phyloP scores from a whole-genome alignment of 352 stramenopile genomes.

The Phytophthora europaea region DNA sequence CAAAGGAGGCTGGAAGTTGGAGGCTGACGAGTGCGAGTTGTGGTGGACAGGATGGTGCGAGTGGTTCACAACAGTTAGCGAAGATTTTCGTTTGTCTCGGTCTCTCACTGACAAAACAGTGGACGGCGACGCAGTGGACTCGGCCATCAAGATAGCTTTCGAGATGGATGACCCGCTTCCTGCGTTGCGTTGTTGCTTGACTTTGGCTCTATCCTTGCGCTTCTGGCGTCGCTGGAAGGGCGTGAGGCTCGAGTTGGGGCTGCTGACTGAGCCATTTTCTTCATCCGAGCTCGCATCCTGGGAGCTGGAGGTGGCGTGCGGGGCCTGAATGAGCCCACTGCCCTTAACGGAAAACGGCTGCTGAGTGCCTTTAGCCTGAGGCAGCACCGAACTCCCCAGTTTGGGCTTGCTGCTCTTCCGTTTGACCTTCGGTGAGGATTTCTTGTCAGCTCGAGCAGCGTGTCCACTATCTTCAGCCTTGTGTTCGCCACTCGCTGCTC shows the following conservation, averaged over 20 bases:
- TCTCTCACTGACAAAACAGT: slow-evolving; percentile 26
- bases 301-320: slow-evolving; percentile 10
- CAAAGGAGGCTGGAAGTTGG: slow-evolving; percentile 46
- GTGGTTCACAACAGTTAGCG: slow-evolving; percentile 21
- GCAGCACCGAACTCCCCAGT: slow-evolving; percentile 3
- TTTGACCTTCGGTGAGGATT: slow-evolving; percentile 45
- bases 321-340: slow-evolving; percentile 24
- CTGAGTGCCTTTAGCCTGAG: slow-evolving; percentile 23
- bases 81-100: slow-evolving; percentile 48
- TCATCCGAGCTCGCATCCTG: slow-evolving; percentile 36
- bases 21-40: slow-evolving; percentile 27
- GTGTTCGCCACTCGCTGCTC: slow-evolving; percentile 25
- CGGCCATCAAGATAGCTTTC: slow-evolving; percentile 63
- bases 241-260: slow-evolving; percentile 42
- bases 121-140: slow-evolving; percentile 27
- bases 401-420: slow-evolving; percentile 46
- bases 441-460: slow-evolving; percentile 24
- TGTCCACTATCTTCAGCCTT: slow-evolving; percentile 15
- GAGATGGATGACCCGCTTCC: slow-evolving; percentile 36
- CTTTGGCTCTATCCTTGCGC: slow-evolving; percentile 55
- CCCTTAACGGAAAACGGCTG: slow-evolving; percentile 39
- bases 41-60: slow-evolving; percentile 28
- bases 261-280: slow-evolving; percentile 25
- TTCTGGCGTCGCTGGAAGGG: slow-evolving; percentile 62
- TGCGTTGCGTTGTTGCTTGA: slow-evolving; percentile 53